phyloP scores from a whole-genome alignment of 192 early-diverging fungal genomes.

The Linnemannia schmuckeri region DNA sequence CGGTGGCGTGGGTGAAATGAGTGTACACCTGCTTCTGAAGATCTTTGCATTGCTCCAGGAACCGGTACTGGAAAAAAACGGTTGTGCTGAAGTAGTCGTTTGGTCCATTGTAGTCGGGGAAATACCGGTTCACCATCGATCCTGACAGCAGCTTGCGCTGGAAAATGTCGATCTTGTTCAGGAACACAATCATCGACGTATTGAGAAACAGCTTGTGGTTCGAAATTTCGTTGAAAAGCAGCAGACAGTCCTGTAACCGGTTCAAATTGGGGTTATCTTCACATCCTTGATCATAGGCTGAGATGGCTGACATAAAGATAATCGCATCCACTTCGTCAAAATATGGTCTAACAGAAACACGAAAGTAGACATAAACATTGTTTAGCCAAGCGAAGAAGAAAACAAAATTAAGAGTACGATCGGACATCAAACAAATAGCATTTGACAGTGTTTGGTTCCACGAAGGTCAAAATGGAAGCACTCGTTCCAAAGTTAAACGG shows the following conservation, averaged over 20 bases:
- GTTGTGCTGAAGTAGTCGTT: conserved; percentile 63
- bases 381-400: neutral
- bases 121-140: conserved; percentile 62
- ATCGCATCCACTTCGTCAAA: conserved; percentile 80
- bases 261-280: conserved; percentile 75
- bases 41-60: conserved; percentile 57
- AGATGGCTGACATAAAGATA: conserved; percentile 77
- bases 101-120: conserved; percentile 68
- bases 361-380: neutral
- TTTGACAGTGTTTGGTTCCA: neutral
- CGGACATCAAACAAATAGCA: neutral
- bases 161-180: conserved; percentile 78
- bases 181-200: conserved; percentile 72
- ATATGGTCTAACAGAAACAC: conserved; percentile 59
- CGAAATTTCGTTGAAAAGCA: conserved; percentile 58
- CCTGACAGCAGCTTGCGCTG: conserved; percentile 63
- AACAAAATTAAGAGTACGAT: neutral
- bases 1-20: conserved; percentile 64
- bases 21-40: conserved; percentile 63
- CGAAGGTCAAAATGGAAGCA: neutral
- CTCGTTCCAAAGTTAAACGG: neutral
- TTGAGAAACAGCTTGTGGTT: conserved; percentile 64
- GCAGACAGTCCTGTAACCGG: conserved; percentile 61
- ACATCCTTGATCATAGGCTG: conserved; percentile 73
- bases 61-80: conserved; percentile 61